A percentile compares a stretch with the other conserved stretches of the same genome.
These are phyloP conservation scores for Fagopyrum homotropicum DNA, from an alignment of 148 eudicot species.

Conservation along the genomic window DNA sequence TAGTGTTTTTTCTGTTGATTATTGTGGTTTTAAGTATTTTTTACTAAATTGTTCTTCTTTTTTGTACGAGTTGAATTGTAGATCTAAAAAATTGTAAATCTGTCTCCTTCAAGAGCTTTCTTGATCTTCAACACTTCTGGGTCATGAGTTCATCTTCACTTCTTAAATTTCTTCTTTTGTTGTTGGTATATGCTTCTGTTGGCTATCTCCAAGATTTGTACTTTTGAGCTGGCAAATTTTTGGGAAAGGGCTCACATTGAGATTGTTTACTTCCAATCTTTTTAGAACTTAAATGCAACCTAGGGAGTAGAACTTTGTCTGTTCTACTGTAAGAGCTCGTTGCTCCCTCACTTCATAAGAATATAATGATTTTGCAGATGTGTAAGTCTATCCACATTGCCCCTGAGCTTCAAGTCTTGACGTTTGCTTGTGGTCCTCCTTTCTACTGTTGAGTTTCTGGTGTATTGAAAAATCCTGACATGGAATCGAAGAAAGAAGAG, in stretches of 20 bases:
- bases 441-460: constrained; percentile 15
- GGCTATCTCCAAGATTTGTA: not conserved
- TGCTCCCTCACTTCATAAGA: not conserved
- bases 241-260: not conserved
- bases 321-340: not conserved
- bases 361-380: constrained; percentile 9
- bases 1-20: not conserved
- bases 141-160: not conserved
- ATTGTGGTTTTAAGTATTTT: not conserved
- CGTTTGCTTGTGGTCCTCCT: constrained; percentile 24
- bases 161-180: not conserved
- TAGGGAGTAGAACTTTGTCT: constrained; percentile 10
- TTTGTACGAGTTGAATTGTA: not conserved
- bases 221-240: not conserved
- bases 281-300: not conserved
- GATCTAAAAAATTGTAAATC: constrained; percentile 13
- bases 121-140: constrained; percentile 1
- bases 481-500: constrained; percentile 73
- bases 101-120: not conserved
- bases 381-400: not conserved
- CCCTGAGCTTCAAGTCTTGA: constrained; percentile 19
- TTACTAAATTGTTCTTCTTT: not conserved
- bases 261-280: not conserved
- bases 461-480: constrained; percentile 24
- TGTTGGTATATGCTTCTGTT: too few species aligned